Conservation (phyloP, 192 early-diverging fungal species). For the Linnemannia exigua region DNA sequence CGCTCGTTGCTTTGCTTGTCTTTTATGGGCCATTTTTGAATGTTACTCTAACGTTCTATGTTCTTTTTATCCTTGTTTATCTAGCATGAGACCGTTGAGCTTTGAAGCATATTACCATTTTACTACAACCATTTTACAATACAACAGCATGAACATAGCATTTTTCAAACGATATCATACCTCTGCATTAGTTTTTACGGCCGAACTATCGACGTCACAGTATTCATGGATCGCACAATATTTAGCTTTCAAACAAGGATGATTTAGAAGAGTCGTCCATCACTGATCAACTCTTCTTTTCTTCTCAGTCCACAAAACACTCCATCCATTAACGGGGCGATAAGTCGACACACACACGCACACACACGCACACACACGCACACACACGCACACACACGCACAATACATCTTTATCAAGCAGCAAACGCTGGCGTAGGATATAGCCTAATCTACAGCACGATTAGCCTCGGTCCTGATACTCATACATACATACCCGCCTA, state of each 20-base stretch:
- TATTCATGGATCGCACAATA: background rate
- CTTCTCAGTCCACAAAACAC: background rate
- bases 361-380: background rate
- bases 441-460: background rate
- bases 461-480: background rate
- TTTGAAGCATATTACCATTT: conserved; percentile 36
- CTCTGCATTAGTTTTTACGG: background rate
- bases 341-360: background rate
- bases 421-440: background rate
- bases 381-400: background rate
- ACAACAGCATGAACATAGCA: conserved; percentile 9
- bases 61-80: background rate
- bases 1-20: background rate
- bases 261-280: too few relatives aligned
- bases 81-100: conserved; percentile 51
- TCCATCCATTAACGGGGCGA: background rate
- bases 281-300: background rate
- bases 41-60: background rate
- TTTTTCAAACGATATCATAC: background rate
- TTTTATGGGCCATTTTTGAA: background rate
- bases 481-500: background rate
- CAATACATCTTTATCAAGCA: background rate
- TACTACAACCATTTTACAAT: background rate
- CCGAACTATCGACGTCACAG: too few relatives aligned
- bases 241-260: background rate